A percentile compares a stretch with the other conserved stretches of the same genome.
These are phyloP conservation scores for Lachnellula arida DNA, from an alignment of 2,329 filamentous ascomycete species.

Conservation along the genomic window DNA sequence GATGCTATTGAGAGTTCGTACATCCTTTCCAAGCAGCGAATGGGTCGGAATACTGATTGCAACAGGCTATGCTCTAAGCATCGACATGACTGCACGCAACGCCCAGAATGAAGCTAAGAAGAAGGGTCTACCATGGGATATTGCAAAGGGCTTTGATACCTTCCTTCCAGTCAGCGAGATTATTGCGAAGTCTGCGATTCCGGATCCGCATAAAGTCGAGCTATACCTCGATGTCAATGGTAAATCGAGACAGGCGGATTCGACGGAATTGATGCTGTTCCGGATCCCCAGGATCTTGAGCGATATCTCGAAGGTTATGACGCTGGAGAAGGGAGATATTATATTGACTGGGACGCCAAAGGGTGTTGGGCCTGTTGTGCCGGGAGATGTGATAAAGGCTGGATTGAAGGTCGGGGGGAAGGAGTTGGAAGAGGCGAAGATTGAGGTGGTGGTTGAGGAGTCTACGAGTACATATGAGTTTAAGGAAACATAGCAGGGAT, in stretches of 20 bases:
- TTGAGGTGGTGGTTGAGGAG: slow-evolving; percentile 81
- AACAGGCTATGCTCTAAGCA: slow-evolving; percentile 78
- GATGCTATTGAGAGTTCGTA: slow-evolving; percentile 72
- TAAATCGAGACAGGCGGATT: slow-evolving; percentile 74
- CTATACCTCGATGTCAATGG: slow-evolving; percentile 83
- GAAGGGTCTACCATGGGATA: slow-evolving; percentile 93
- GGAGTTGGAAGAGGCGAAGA: slow-evolving; percentile 77
- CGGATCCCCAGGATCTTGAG: slow-evolving; percentile 79
- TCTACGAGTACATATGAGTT: slow-evolving; percentile 74
- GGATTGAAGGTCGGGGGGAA: slow-evolving; percentile 75
- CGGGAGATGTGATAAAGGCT: slow-evolving; percentile 82
- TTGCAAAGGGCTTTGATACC: slow-evolving; percentile 96
- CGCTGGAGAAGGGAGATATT: slow-evolving; percentile 84
- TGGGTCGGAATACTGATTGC: slow-evolving; percentile 5
- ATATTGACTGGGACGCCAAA: slow-evolving; percentile 97
- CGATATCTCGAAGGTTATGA: slow-evolving; percentile 94
- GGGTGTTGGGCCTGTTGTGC: slow-evolving; percentile 80
- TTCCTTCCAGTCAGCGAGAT: slow-evolving; percentile 83
- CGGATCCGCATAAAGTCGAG: slow-evolving; percentile 83
- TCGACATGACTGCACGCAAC: slow-evolving; percentile 97
- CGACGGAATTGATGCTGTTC: slow-evolving; percentile 92
- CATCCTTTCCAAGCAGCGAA: neutral
- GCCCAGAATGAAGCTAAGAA: slow-evolving; percentile 95
- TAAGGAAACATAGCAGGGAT: slow-evolving; percentile 56
- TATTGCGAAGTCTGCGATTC: slow-evolving; percentile 74